A percentile compares a stretch with the other conserved stretches of the same genome.
Conservation (phyloP, 1,284 basidiomycete genomes). For the Phlebopus sp. region DNA sequence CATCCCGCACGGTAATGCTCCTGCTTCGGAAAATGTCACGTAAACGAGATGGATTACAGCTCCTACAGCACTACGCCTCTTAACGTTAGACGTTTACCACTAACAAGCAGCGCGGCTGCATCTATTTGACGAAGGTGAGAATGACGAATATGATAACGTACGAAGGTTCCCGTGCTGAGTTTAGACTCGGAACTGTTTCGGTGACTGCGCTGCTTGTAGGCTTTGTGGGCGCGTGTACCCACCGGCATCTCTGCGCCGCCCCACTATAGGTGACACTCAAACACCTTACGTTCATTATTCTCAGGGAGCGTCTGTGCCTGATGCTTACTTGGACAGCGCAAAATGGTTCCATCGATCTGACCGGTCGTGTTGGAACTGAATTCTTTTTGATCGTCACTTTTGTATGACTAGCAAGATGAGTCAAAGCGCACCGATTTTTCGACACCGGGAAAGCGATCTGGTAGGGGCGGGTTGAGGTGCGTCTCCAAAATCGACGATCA, state of each 20-base stretch:
- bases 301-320: background rate
- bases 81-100: no score
- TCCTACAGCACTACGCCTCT: background rate
- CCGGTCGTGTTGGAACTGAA: background rate
- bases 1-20: no score
- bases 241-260: background rate
- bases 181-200: background rate
- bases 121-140: background rate
- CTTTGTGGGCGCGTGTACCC: constrained; percentile 4
- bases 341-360: background rate
- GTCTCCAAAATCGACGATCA: background rate
- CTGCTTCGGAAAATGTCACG: no score
- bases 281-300: background rate
- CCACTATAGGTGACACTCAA: background rate
- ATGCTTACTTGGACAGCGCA: no score
- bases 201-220: background rate
- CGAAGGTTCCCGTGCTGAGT: background rate
- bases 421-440: background rate
- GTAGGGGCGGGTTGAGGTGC: background rate
- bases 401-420: background rate
- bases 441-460: background rate
- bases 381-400: background rate
- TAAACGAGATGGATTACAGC: no score
- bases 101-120: no score
- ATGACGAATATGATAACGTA: background rate